These are phyloP conservation scores for Tricholoma terreum DNA, from an alignment of 768 basidiomycete genomes.

Conservation along the genomic window DNA sequence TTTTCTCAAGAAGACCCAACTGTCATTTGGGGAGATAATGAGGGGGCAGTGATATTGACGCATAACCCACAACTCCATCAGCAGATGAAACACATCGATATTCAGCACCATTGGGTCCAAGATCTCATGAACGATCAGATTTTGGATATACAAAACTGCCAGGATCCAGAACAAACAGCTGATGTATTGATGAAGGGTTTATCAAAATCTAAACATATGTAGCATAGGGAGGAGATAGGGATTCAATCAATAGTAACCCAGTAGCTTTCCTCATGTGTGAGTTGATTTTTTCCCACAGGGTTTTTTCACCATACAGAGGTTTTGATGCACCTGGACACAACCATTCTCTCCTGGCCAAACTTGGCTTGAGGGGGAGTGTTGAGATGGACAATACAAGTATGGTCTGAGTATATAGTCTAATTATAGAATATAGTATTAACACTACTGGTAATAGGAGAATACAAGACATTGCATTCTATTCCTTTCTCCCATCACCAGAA, in stretches of 20 bases:
- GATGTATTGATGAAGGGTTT: constrained; percentile 38
- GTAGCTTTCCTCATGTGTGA: neutral
- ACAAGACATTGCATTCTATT: no score
- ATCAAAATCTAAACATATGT: constrained; percentile 9
- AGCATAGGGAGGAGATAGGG: constrained; percentile 5
- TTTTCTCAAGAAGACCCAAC: neutral
- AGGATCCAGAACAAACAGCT: constrained; percentile 28
- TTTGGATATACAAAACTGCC: constrained; percentile 8
- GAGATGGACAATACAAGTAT: no score
- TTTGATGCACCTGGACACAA: neutral
- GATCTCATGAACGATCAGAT: neutral
- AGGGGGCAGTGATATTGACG: neutral
- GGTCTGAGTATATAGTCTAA: no score
- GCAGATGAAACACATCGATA: neutral
- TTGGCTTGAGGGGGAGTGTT: no score
- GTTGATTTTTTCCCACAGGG: neutral
- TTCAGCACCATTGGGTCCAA: neutral
- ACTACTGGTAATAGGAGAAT: no score
- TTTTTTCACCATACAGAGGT: neutral
- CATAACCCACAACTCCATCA: neutral
- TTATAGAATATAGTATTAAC: no score
- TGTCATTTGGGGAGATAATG: neutral
- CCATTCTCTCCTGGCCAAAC: no score
- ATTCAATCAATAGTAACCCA: neutral
- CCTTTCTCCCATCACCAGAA: no score